Conservation (phyloP, 805 yeast species). For the Saccharomyces mikatae region DNA sequence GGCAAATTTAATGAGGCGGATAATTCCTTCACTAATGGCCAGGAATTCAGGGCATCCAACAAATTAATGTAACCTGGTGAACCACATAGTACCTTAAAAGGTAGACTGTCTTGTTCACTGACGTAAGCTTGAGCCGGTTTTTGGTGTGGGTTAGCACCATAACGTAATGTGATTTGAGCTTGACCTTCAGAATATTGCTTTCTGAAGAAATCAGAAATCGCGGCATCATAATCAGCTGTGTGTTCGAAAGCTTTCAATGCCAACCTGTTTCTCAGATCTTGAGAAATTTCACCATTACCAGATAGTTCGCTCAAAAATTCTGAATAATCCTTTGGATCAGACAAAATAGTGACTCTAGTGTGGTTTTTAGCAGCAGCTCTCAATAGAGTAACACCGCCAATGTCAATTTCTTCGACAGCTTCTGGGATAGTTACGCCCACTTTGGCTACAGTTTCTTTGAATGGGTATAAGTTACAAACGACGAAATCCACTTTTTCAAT, state of each 20-base stretch:
- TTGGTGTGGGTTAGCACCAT: slow-evolving; percentile 99
- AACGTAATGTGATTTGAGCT: slow-evolving; percentile 86
- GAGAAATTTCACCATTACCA: slow-evolving; percentile 55
- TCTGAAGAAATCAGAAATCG: slow-evolving; percentile 94
- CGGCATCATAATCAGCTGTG: slow-evolving; percentile 93
- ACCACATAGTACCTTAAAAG: slow-evolving; percentile 87
- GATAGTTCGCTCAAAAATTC: slow-evolving; percentile 71
- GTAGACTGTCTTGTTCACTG: slow-evolving; percentile 71
- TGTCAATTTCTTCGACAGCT: slow-evolving; percentile 97
- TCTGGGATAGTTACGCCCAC: slow-evolving; percentile 90
- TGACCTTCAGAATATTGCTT: slow-evolving; percentile 86
- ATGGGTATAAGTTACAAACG: slow-evolving; percentile 95
- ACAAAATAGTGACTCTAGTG: slow-evolving; percentile 85
- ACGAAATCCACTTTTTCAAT: slow-evolving; percentile 94
- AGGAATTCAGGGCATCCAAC: slow-evolving; percentile 90
- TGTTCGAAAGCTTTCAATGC: slow-evolving; percentile 97
- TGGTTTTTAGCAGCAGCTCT: slow-evolving; percentile 99
- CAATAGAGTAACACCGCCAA: slow-evolving; percentile 93
- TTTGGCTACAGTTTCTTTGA: slow-evolving; percentile 92
- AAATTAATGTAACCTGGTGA: slow-evolving; percentile 97
- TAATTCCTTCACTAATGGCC: slow-evolving; percentile 96
- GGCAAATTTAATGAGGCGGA: slow-evolving; percentile 90
- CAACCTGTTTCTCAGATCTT: slow-evolving; percentile 64
- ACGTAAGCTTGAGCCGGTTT: slow-evolving; percentile 97
- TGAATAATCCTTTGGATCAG: slow-evolving; percentile 90